Evolutionary conservation across 495 filamentous ascomycete species (phyloP).

Genomic region (Trichocladium antarcticum): DNA sequence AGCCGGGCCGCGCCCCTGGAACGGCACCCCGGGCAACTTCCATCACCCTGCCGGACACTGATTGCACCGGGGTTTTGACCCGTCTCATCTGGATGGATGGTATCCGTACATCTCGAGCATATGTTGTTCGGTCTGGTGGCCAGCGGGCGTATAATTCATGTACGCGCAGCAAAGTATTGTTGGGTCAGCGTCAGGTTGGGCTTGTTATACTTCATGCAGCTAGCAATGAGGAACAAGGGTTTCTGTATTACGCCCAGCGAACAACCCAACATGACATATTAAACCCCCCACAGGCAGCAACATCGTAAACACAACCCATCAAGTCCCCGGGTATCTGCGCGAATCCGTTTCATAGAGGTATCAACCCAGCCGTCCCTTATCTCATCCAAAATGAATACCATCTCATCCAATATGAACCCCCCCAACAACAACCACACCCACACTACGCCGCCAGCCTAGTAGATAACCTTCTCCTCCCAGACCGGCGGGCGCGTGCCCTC

Average conservation of each 20-base stretch:
- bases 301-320: neutral
- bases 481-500: slow-evolving; percentile 65
- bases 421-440: neutral
- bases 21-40: neutral
- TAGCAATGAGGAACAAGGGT: too few species aligned
- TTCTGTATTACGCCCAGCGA: too few species aligned
- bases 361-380: neutral
- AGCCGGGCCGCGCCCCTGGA: neutral
- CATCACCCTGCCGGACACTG: too few species aligned
- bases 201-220: too few species aligned
- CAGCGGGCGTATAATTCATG: too few species aligned
- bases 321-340: slow-evolving; percentile 5
- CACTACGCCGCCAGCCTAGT: slow-evolving; percentile 21
- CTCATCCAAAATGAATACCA: neutral
- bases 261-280: too few species aligned
- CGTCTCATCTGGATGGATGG: too few species aligned
- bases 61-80: too few species aligned
- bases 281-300: neutral
- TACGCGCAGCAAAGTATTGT: too few species aligned
- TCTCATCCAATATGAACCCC: neutral
- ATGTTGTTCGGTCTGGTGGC: too few species aligned
- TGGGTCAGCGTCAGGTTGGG: too few species aligned
- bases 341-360: neutral
- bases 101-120: too few species aligned
- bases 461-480: slow-evolving; percentile 59